These are phyloP conservation scores for Trichoderma hamatum DNA, from an alignment of 2,329 filamentous ascomycete genomes.

Conservation along the genomic window DNA sequence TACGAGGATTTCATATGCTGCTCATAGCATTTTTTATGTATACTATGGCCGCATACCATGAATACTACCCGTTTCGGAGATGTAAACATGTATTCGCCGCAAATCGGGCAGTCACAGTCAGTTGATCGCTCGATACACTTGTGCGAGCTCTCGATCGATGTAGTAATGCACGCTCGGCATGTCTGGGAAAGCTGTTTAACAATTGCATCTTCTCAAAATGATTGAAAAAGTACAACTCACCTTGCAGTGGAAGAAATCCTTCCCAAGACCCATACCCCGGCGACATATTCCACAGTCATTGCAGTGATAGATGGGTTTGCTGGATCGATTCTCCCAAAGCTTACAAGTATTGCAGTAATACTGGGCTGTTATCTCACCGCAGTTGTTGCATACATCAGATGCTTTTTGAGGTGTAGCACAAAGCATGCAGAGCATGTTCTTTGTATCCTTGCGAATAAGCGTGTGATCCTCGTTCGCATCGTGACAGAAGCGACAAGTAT, in stretches of 20 bases:
- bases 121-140: conserved; percentile 93
- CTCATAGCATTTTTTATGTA: conserved; percentile 87
- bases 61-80: conserved; percentile 87
- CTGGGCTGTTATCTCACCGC: conserved; percentile 75
- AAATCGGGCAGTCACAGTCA: conserved; percentile 95
- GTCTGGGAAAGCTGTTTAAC: conserved; percentile 54
- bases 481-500: conserved; percentile 93
- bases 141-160: conserved; percentile 80
- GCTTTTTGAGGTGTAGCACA: conserved; percentile 85
- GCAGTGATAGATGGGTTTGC: conserved; percentile 94
- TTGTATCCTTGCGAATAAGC: conserved; percentile 79
- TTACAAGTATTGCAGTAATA: conserved; percentile 97
- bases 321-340: conserved; percentile 91
- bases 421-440: conserved; percentile 97
- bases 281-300: conserved; percentile 94
- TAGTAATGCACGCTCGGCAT: conserved; percentile 92
- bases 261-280: conserved; percentile 85
- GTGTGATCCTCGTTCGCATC: conserved; percentile 79
- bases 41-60: conserved; percentile 94
- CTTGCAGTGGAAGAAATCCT: conserved; percentile 98
- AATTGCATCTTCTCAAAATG: not conserved
- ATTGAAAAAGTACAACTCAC: conserved; percentile 48
- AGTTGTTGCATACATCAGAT: conserved; percentile 75
- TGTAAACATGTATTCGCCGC: conserved; percentile 94
- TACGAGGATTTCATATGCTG: conserved; percentile 89